A percentile compares a stretch with the other conserved stretches of the same genome.
Conservation (phyloP, 345 rosid species). For the Camelina neglecta region DNA sequence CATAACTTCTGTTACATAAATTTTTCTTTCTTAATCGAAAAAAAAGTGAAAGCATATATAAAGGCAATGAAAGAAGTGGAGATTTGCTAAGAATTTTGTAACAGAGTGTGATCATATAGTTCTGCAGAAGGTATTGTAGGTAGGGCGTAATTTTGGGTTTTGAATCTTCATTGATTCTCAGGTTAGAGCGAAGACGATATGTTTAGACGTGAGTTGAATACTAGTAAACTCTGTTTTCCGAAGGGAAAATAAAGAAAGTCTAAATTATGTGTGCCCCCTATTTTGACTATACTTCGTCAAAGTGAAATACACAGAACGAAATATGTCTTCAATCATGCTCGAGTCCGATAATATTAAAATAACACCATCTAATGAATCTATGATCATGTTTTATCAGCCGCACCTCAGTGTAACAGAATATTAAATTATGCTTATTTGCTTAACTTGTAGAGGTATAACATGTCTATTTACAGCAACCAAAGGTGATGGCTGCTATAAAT, state of each 20-base stretch:
- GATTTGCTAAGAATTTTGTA: slow-evolving; percentile 11
- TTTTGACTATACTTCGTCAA: slow-evolving; percentile 36
- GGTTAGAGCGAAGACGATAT: neutral
- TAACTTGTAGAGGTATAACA: neutral
- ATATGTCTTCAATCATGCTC: neutral
- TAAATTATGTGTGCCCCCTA: slow-evolving; percentile 27
- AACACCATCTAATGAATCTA: neutral
- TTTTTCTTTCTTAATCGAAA: neutral
- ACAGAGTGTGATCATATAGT: slow-evolving; percentile 16
- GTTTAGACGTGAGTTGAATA: neutral
- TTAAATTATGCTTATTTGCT: neutral
- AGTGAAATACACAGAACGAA: neutral
- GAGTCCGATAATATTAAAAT: neutral
- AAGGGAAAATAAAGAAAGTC: neutral
- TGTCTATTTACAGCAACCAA: slow-evolving; percentile 10
- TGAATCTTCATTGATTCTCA: neutral
- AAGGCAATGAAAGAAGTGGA: slow-evolving; percentile 13
- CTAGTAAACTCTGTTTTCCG: neutral
- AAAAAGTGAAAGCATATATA: slow-evolving; percentile 4
- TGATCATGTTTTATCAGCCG: slow-evolving; percentile 6
- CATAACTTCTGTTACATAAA: slow-evolving; percentile 11
- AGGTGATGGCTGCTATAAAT: neutral
- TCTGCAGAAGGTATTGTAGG: neutral
- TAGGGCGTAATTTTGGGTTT: neutral
- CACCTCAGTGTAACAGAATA: neutral